Conservation (phyloP, 352 stramenopile species). For the Pilasporangium apinafurcum region DNA sequence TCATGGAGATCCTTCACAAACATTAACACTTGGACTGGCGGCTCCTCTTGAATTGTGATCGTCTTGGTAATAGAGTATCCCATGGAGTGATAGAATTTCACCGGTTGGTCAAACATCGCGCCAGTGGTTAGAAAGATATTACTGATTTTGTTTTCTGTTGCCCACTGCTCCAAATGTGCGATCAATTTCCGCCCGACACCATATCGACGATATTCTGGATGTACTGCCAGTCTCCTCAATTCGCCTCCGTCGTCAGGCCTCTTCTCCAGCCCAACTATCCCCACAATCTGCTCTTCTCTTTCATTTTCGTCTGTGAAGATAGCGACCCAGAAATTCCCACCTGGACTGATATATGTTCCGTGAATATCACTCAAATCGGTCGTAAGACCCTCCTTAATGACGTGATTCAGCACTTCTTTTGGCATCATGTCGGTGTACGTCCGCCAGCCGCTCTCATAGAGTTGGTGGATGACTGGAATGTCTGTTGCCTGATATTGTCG, state of each 20-base stretch:
- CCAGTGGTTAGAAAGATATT: slow-evolving; percentile 9
- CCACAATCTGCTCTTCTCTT: slow-evolving; percentile 4
- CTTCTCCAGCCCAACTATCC: slow-evolving; percentile 12
- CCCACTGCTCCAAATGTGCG: slow-evolving; percentile 13
- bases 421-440: no score
- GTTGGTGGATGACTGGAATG: no score
- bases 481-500: no score
- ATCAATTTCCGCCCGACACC: slow-evolving; percentile 14
- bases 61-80: slow-evolving; percentile 2
- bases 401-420: background rate
- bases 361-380: slow-evolving; percentile 12
- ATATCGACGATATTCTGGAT: slow-evolving; percentile 8
- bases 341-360: background rate
- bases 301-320: slow-evolving; percentile 1
- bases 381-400: slow-evolving; percentile 3
- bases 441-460: no score
- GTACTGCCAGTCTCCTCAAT: slow-evolving; percentile 19
- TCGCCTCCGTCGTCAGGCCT: slow-evolving; percentile 11
- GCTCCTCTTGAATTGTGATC: background rate
- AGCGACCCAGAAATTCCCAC: slow-evolving; percentile 11
- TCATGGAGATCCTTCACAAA: slow-evolving; percentile 2
- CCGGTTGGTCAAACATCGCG: background rate
- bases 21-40: background rate
- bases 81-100: slow-evolving; percentile 4
- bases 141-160: background rate